Evolutionary conservation across 345 rosid genomes (phyloP).

Genomic region (Leavenworthia alabamica): DNA sequence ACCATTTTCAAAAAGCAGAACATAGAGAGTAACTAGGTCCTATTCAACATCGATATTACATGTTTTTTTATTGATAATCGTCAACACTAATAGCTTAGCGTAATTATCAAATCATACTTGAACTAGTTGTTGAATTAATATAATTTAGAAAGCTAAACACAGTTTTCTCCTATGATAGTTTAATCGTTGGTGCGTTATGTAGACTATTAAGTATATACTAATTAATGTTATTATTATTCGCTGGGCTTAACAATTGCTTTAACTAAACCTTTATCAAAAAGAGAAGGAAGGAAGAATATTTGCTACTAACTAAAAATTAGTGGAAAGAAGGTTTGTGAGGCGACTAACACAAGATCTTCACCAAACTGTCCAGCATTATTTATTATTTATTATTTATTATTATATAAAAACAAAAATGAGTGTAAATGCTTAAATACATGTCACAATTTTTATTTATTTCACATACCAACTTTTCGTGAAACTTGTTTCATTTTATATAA

Average conservation of each 20-base stretch:
- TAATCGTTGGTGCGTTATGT: background rate
- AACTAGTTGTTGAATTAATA: background rate
- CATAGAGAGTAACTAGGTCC: too few relatives aligned
- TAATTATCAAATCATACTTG: background rate
- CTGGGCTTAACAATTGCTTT: background rate
- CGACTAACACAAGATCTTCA: background rate
- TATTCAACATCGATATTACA: background rate
- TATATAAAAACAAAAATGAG: background rate
- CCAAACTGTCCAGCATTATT: background rate
- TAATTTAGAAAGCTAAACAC: background rate
- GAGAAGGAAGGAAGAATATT: too few relatives aligned
- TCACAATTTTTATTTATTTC: background rate
- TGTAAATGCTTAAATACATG: background rate
- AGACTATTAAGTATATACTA: background rate
- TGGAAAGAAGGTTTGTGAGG: background rate
- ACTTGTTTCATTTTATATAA: too few relatives aligned
- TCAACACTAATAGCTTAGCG: background rate
- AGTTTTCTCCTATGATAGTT: background rate
- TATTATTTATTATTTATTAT: too few relatives aligned
- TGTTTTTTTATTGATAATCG: too few relatives aligned
- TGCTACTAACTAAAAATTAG: background rate
- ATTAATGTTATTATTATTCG: background rate
- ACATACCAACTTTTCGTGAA: background rate
- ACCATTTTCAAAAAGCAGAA: too few relatives aligned
- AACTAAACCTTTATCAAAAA: too few relatives aligned